Conservation (phyloP, 2,329 filamentous ascomycete species). For the Colletotrichum sojae region DNA sequence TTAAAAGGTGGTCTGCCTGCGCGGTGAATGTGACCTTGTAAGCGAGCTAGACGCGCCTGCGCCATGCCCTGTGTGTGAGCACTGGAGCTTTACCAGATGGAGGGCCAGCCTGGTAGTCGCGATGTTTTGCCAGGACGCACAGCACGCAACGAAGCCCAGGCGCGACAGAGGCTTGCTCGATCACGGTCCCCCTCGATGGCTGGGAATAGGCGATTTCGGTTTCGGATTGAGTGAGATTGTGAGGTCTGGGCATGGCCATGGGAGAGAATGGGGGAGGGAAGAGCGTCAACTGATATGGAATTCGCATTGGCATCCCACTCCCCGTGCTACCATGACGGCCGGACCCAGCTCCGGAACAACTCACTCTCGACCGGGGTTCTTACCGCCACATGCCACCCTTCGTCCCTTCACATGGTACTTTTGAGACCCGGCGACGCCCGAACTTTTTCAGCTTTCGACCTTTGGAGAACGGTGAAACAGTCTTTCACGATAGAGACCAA, state of each 20-base stretch:
- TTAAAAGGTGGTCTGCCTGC: neutral
- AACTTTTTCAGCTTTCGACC: too few species aligned
- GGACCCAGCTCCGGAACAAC: constrained; percentile 13
- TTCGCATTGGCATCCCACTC: neutral
- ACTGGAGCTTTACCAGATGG: neutral
- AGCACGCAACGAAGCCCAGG: neutral
- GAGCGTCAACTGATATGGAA: too few species aligned
- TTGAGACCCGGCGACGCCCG: too few species aligned
- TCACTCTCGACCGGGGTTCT: neutral
- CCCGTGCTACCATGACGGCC: constrained; percentile 9
- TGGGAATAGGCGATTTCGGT: constrained; percentile 31
- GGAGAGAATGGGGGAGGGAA: neutral
- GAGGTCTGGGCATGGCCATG: neutral
- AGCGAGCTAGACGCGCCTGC: constrained; percentile 37
- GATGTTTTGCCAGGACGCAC: constrained; percentile 3
- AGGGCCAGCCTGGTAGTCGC: neutral
- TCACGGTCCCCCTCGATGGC: constrained; percentile 11
- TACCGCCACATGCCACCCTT: neutral
- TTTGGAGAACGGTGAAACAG: too few species aligned
- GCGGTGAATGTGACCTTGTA: constrained; percentile 18
- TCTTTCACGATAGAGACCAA: too few species aligned
- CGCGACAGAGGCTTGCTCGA: neutral
- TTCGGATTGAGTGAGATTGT: constrained; percentile 15
- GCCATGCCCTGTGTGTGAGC: neutral
- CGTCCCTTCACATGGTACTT: neutral